Percentiles rank a stretch among this genome's conserved stretches.
Conservation (phyloP, 2,329 filamentous ascomycete genomes). For the Pseudocercospora cruenta region DNA sequence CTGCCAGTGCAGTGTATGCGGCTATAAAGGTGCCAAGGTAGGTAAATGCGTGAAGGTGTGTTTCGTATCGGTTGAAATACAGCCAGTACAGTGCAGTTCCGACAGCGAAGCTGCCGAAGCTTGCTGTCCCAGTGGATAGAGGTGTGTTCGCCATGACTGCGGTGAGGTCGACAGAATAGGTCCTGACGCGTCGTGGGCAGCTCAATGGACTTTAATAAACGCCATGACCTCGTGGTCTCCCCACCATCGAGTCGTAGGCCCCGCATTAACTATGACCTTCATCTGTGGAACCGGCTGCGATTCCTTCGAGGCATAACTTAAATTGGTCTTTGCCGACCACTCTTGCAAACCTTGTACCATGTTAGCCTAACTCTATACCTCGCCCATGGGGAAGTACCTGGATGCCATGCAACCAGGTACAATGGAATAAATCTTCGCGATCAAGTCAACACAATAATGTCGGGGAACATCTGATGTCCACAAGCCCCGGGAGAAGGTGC, state of each 20-base stretch:
- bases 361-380: constrained; percentile 1
- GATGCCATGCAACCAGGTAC: background rate
- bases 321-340: constrained; percentile 18
- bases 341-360: constrained; percentile 19
- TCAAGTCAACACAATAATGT: background rate
- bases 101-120: constrained; percentile 7
- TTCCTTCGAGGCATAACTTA: constrained; percentile 6
- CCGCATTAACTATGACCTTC: constrained; percentile 15
- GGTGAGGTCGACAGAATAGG: background rate
- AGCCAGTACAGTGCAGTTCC: constrained; percentile 29
- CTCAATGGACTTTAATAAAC: constrained; percentile 2
- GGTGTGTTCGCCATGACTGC: background rate
- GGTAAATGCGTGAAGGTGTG: constrained; percentile 33
- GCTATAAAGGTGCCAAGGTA: constrained; percentile 32
- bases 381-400: background rate
- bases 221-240: constrained; percentile 8
- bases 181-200: background rate
- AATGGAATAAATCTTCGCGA: background rate
- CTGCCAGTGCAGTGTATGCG: constrained; percentile 19
- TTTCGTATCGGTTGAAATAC: constrained; percentile 34
- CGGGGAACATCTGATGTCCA: background rate
- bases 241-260: constrained; percentile 9
- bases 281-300: constrained; percentile 3
- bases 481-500: background rate
- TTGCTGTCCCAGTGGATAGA: background rate